Evolutionary conservation across 768 basidiomycete species (phyloP), one percentile per base, ranked within the genome.

Genomic region (Boletus sensibilis): DNA sequence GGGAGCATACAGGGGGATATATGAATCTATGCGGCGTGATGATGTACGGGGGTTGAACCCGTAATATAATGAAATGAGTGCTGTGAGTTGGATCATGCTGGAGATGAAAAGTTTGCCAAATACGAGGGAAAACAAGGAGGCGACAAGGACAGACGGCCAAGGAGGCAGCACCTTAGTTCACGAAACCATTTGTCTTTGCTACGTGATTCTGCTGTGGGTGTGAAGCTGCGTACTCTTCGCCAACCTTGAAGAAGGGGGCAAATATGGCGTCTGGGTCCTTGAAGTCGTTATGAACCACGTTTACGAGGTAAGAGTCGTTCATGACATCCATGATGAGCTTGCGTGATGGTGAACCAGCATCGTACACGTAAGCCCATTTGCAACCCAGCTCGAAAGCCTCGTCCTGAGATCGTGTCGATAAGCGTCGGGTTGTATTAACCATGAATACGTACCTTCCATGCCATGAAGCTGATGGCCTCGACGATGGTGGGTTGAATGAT

Each of bases 381-480:
- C 81, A 76, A 6, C 94, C 95, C 25, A 97, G 83, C 69, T 95
- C 93, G 62, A 84, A 98, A 10, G 95, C 95, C 70, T 98, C 95
- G 64, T 98, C 95, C 89, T 92, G 58, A 13, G 57, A n/a, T 37
- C 37, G 21, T 52, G 44, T 64, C 51, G 46, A 49, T 58, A 43
- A 55, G 41, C 39, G 37, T 56, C 47, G 45, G 29, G 23, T n/a
- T 51, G 29, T 21, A 31, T 39, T 29, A 47, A 2, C 20, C 10
- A 33, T 47, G 3, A 48, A 49, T 21, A 71, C 79, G 40, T 50
- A 87, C 91, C 84, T 96, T 96, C 94, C 94, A 97, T 16, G 94
- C 94, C 90, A 96, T 95, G 79, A 97, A 97, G 68, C 93, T 95
- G 64, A 96, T 89, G 4, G 94, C 92, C 71, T 98, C 95, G 21